Conservation (phyloP, 768 basidiomycete genomes). For the Kwoniella heveanensis region DNA sequence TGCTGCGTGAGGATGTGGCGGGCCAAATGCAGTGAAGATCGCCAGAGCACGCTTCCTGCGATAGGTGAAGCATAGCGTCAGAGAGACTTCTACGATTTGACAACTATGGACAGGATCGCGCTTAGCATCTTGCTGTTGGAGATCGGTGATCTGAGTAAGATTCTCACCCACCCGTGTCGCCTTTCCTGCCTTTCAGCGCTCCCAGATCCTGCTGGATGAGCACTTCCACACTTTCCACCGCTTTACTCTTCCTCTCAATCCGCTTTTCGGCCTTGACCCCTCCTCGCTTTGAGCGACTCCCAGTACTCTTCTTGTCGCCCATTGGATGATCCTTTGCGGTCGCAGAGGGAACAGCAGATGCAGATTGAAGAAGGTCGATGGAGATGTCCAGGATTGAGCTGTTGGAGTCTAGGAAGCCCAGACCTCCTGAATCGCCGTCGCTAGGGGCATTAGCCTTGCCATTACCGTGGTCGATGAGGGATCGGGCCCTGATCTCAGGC, state of each 20-base stretch:
- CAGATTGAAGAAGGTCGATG: conserved; percentile 29
- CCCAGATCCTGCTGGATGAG: conserved; percentile 49
- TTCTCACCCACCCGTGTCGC: conserved; percentile 49
- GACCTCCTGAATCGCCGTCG: conserved; percentile 26
- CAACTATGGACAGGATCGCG: too few relatives aligned
- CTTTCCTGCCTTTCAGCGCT: conserved; percentile 46
- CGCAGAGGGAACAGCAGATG: background rate
- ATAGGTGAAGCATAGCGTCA: too few relatives aligned
- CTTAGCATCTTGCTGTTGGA: conserved; percentile 1
- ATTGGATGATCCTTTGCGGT: too few relatives aligned
- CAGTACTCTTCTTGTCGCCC: conserved; percentile 2
- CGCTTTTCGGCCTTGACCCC: background rate
- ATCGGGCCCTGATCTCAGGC: conserved; percentile 9
- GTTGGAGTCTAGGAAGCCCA: conserved; percentile 43
- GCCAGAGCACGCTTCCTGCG: conserved; percentile 53
- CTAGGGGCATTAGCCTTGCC: background rate
- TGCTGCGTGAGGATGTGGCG: conserved; percentile 39
- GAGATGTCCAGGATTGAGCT: conserved; percentile 35
- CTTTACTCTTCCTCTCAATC: conserved; percentile 1
- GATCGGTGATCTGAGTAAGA: background rate
- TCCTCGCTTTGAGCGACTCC: background rate
- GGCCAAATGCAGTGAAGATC: conserved; percentile 48
- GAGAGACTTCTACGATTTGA: too few relatives aligned
- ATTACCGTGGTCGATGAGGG: background rate
- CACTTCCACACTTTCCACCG: conserved; percentile 27